phyloP scores from a whole-genome alignment of 192 early-diverging fungal genomes.

The Lobulomyces angularis region DNA sequence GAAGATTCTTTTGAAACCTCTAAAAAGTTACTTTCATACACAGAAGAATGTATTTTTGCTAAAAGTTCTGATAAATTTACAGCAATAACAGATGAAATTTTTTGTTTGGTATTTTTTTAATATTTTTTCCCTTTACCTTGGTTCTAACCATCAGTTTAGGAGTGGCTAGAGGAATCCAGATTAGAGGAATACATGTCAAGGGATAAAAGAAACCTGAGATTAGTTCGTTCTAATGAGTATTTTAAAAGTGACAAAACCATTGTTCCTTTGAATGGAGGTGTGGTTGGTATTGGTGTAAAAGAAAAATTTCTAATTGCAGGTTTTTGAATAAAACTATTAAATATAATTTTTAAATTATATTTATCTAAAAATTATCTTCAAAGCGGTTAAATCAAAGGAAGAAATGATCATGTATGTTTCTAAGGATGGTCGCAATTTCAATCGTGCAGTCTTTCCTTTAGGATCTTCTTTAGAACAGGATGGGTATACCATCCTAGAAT shows the following conservation, averaged over 20 bases:
- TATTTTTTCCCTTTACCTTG: no score
- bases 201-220: constrained; percentile 14
- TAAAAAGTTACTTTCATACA: constrained; percentile 40
- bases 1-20: constrained; percentile 52
- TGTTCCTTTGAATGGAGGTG: constrained; percentile 52
- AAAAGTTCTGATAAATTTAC: constrained; percentile 45
- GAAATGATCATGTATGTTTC: constrained; percentile 55
- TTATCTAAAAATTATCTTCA: background rate
- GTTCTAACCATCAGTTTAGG: no score
- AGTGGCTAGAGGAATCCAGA: constrained; percentile 18
- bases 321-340: constrained; percentile 13
- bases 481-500: constrained; percentile 80
- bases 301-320: constrained; percentile 61
- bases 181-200: constrained; percentile 9
- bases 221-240: constrained; percentile 68
- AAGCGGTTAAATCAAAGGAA: constrained; percentile 16
- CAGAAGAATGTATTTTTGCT: constrained; percentile 62
- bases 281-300: constrained; percentile 59
- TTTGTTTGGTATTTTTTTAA: no score
- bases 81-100: constrained; percentile 53
- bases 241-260: constrained; percentile 40
- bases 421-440: constrained; percentile 51
- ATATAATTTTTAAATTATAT: constrained; percentile 1
- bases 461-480: constrained; percentile 13
- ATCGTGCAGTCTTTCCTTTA: constrained; percentile 41